Evolutionary conservation across 106 monocot genomes (phyloP).

Genomic region (Dioscorea dumetorum): DNA sequence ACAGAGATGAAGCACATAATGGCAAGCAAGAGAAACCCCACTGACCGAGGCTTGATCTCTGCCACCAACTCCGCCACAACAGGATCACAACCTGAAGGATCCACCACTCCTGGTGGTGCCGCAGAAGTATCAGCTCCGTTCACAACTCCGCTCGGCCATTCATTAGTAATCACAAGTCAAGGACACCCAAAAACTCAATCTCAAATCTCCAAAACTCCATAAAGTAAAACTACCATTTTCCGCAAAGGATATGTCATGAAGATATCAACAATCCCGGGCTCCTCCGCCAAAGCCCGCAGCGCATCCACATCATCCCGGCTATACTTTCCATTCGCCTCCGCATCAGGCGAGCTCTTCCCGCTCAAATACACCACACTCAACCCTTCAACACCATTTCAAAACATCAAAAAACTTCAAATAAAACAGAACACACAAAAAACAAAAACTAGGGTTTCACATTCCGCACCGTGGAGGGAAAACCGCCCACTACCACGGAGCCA

Average conservation of each 20-base stretch:
- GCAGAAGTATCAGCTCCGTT: constrained; percentile 47
- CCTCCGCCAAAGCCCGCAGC: constrained; percentile 73
- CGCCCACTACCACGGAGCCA: constrained; percentile 89
- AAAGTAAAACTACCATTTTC: neutral
- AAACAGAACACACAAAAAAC: neutral
- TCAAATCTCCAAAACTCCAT: neutral
- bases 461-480: constrained; percentile 57
- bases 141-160: constrained; percentile 83
- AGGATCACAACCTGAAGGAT: constrained; percentile 52
- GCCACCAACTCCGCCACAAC: constrained; percentile 55
- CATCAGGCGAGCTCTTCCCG: constrained; percentile 28
- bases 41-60: constrained; percentile 85
- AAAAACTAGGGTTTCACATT: neutral
- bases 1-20: too few species aligned
- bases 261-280: constrained; percentile 68
- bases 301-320: constrained; percentile 85
- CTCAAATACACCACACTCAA: constrained; percentile 66
- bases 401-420: neutral
- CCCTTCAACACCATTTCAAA: constrained; percentile 22
- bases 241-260: constrained; percentile 86
- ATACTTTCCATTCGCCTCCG: constrained; percentile 42
- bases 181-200: constrained; percentile 11
- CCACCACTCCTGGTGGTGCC: constrained; percentile 30
- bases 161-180: constrained; percentile 76
- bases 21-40: neutral